phyloP scores from a whole-genome alignment of 1,284 basidiomycete species.

The Malassezia sp. region DNA sequence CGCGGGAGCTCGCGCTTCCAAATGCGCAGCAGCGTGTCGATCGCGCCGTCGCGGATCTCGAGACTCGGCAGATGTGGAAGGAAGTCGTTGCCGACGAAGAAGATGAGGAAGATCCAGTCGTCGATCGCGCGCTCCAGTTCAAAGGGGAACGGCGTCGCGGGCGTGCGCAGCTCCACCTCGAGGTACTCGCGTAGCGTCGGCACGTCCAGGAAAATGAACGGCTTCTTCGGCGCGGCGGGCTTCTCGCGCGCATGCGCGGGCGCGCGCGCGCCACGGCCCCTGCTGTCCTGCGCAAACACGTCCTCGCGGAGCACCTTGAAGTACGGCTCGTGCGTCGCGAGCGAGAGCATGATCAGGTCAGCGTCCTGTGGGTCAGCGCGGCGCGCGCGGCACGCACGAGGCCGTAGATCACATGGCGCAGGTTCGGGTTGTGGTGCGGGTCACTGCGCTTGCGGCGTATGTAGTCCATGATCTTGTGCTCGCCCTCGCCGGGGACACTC shows the following conservation, averaged over 20 bases:
- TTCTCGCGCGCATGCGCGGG: slow-evolving; percentile 47
- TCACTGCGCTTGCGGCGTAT: slow-evolving; percentile 81
- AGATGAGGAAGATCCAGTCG: slow-evolving; percentile 98
- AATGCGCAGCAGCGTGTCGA: slow-evolving; percentile 86
- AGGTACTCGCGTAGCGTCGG: slow-evolving; percentile 90
- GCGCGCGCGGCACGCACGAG: too few relatives aligned
- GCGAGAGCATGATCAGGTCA: slow-evolving; percentile 94
- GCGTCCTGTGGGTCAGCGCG: too few relatives aligned
- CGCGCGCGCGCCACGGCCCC: slow-evolving; percentile 63
- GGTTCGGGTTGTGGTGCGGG: slow-evolving; percentile 83
- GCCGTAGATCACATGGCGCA: slow-evolving; percentile 92
- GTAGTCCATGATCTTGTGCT: slow-evolving; percentile 99
- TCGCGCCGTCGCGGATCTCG: slow-evolving; percentile 97
- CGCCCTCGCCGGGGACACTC: slow-evolving; percentile 92
- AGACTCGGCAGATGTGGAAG: slow-evolving; percentile 91
- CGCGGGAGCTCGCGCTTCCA: slow-evolving; percentile 84
- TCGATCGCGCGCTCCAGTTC: slow-evolving; percentile 93
- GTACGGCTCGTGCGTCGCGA: slow-evolving; percentile 95
- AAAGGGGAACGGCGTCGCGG: slow-evolving; percentile 71
- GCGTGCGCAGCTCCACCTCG: slow-evolving; percentile 79
- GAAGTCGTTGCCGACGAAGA: slow-evolving; percentile 99
- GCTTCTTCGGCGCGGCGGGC: slow-evolving; percentile 53
- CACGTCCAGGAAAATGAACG: slow-evolving; percentile 99
- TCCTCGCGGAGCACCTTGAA: slow-evolving; percentile 97
- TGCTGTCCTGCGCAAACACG: slow-evolving; percentile 67